phyloP scores from a whole-genome alignment of 2,329 filamentous ascomycete species.

The Fulvia fulva region DNA sequence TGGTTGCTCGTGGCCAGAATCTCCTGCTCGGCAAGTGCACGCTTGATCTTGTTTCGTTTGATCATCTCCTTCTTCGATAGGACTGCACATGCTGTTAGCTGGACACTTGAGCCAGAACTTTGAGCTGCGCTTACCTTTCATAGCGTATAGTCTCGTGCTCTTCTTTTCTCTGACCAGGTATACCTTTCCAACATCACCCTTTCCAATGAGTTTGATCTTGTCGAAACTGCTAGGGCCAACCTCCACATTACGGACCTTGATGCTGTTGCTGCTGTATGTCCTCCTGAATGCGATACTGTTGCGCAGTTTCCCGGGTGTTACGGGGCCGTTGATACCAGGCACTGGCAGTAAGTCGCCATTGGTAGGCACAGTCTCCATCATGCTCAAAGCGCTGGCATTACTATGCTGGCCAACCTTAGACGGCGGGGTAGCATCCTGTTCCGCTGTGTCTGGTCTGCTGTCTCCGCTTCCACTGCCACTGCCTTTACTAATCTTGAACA shows the following conservation, averaged over 20 bases:
- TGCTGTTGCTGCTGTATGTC: conserved; percentile 98
- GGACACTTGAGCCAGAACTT: not conserved
- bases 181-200: conserved; percentile 97
- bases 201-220: conserved; percentile 99
- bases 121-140: conserved; percentile 71
- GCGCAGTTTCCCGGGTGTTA: conserved; percentile 62
- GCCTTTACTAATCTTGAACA: conserved; percentile 57
- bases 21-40: conserved; percentile 93
- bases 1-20: conserved; percentile 98
- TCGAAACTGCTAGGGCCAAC: conserved; percentile 94
- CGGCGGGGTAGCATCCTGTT: conserved; percentile 61
- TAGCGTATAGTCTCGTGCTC: conserved; percentile 88
- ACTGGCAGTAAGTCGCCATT: conserved; percentile 36
- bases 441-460: conserved; percentile 62
- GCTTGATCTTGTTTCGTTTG: conserved; percentile 99
- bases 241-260: conserved; percentile 96
- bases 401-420: conserved; percentile 53
- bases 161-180: conserved; percentile 98
- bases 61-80: conserved; percentile 99
- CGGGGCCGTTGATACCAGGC: conserved; percentile 54
- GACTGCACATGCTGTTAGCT: conserved; percentile 52
- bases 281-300: conserved; percentile 74
- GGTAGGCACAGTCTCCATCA: conserved; percentile 46
- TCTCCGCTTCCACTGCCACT: conserved; percentile 25
- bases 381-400: conserved; percentile 46